A percentile compares a stretch with the other conserved stretches of the same genome.
Conservation (phyloP, 768 basidiomycete genomes). For the Lepiota venenata region DNA sequence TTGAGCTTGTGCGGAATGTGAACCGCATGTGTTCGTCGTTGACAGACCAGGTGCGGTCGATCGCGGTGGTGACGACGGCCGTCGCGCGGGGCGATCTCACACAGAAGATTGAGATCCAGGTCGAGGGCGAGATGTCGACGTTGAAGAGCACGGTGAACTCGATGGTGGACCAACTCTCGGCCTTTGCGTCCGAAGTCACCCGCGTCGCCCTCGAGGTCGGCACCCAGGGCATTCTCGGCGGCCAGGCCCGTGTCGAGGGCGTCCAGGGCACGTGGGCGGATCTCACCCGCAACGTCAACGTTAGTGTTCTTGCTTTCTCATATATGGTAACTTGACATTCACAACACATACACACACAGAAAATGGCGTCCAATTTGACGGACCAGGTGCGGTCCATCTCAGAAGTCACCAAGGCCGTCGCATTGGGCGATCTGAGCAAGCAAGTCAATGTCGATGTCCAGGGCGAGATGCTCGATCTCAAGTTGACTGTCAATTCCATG, state of each 20-base stretch:
- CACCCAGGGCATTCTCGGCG: constrained; percentile 87
- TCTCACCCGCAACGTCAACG: constrained; percentile 87
- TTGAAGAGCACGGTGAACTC: constrained; percentile 83
- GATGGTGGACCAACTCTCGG: constrained; percentile 91
- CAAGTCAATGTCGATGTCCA: constrained; percentile 90
- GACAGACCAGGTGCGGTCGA: constrained; percentile 80
- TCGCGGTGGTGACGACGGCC: constrained; percentile 83
- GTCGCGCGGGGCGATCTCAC: constrained; percentile 90
- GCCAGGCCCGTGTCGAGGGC: constrained; percentile 86
- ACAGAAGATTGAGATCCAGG: constrained; percentile 90
- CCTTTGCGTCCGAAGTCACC: constrained; percentile 81
- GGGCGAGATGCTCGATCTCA: constrained; percentile 90
- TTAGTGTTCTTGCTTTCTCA: constrained; percentile 32
- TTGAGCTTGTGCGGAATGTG: constrained; percentile 76
- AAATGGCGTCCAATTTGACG: constrained; percentile 85
- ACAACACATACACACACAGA: too few relatives aligned
- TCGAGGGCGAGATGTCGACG: constrained; percentile 82
- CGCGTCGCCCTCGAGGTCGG: constrained; percentile 88
- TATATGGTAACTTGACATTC: too few relatives aligned
- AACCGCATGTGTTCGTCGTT: constrained; percentile 80
- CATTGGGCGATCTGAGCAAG: constrained; percentile 78
- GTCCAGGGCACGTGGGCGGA: constrained; percentile 94
- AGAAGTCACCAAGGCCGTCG: constrained; percentile 86
- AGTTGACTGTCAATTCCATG: constrained; percentile 86
- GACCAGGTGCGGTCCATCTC: constrained; percentile 91